Base-by-base conservation (phyloP, 2,329 filamentous ascomycete species). In the Talaromyces amestolkiae region DNA sequence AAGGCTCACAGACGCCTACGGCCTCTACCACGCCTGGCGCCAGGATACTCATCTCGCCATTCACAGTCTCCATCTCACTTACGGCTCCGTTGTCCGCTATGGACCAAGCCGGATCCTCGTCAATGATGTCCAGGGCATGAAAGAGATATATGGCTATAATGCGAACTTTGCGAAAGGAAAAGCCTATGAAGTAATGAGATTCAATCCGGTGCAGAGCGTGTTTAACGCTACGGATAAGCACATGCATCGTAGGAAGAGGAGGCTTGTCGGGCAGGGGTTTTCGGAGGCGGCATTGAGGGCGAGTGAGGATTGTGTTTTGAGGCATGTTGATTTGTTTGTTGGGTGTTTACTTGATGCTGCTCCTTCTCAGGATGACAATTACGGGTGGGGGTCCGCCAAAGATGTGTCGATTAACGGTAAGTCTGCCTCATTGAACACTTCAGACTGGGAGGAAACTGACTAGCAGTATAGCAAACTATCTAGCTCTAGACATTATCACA, bases 161-260 rank as follows among this genome's bases (percentile, higher is more conserved):
- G 54, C 56, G 7, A 60, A 64, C 10, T 59, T 64, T 8, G 41
- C 41, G 17, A 64, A 64, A 19, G 54, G 54, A 3, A 60, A 51
- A 6, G 43, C 31, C 2, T 64, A 64, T 24, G 56, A 60, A 35
- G 54, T 31, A 9, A 17, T 64, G 54, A 39, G 43, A n/a, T 60
- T 64, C 8, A 31, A 51, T 47, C 62, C 62, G 6, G 41, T 64
- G 5, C 39, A 58, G 15, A 64, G 53, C 10, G 19, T 64, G 11
- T 64, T 64, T 24, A 64, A 64, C 37, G 62, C 43, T n/a, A 64
- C 41, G 19, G 53, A 64, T 11, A 58, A 64, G 7, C 47, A 51
- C 24, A 64, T 58, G 62, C 62, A 64, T 41, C 31, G 53, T 13
- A 56, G 62, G 19, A 64, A 59, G n/a, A 64, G 62, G 35, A 64